Evolutionary conservation across 2,329 filamentous ascomycete genomes (phyloP), one percentile per base, ranked within the genome.

Genomic region (Aspergillus bombycis): DNA sequence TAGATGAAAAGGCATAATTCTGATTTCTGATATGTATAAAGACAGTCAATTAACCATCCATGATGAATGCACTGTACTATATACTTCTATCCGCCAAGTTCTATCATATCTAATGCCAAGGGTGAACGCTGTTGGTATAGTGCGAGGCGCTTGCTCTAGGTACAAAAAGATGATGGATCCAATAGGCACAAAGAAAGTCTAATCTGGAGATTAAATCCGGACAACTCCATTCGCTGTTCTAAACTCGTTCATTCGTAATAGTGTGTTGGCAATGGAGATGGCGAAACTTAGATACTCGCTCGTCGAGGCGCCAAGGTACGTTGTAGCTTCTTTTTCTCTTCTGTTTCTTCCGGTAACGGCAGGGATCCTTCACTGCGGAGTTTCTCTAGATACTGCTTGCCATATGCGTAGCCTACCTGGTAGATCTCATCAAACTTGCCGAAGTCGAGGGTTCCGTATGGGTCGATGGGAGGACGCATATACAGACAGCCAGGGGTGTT

Each of bases 361-460:
- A 99, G 79, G 45, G 90, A 85, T 0, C 94, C 94, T 71, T 96
- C 85, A 45, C 91, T 91, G 74, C 89, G 89, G 75, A 98, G 81
- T 70, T 89, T 85, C 59, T 88, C 87, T 68, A 99, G 78, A 75
- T 90, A 97, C 60, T 92, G 88, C 76, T 91, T 90, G 5, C 93
- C 95, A 74, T 89, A 99, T 60, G 86, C 85, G 78, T 97, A 96
- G 1, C 95, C 96, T 12, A 97, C 85, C 69, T 91, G 85, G 73
- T 96, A 97, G 60, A 99, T 94, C 83, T 99, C 96, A 72, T 98
- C 94, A 77, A 99, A 99, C 78, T 96, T 97, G 65, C 89, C 92
- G 82, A 99, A 99, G 63, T 99, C 95, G 34, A 99, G 82, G 1
- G 95, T 99, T 5, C 94, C 95, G 71, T 97, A 99, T 1, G 88